Percentiles rank a stretch among this genome's conserved stretches.
Conservation (phyloP, 805 yeast species). For the Candida rishiriensis region DNA sequence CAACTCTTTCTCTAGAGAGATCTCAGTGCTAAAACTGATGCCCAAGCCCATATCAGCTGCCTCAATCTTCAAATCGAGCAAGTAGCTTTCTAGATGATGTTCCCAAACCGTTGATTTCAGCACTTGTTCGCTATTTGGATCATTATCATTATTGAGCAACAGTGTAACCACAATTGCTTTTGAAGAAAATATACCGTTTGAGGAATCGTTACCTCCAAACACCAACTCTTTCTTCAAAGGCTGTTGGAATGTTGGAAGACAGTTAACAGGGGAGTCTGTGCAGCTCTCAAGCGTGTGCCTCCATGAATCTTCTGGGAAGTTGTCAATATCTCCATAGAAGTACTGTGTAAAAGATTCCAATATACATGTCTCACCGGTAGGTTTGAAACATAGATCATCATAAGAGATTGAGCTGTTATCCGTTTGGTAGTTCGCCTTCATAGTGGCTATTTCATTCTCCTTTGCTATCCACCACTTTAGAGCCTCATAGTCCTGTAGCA, state of each 20-base stretch:
- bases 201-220: constrained; percentile 53
- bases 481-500: constrained; percentile 56
- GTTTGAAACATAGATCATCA: constrained; percentile 77
- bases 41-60: constrained; percentile 51
- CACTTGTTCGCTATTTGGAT: constrained; percentile 37
- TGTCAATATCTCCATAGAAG: constrained; percentile 58
- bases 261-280: constrained; percentile 77
- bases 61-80: constrained; percentile 40
- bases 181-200: constrained; percentile 48
- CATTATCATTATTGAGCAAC: constrained; percentile 53
- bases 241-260: constrained; percentile 87
- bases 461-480: constrained; percentile 87
- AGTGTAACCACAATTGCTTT: constrained; percentile 75
- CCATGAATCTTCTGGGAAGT: constrained; percentile 56
- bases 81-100: constrained; percentile 50
- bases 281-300: constrained; percentile 49
- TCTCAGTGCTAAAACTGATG: constrained; percentile 74
- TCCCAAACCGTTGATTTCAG: constrained; percentile 61
- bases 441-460: constrained; percentile 48
- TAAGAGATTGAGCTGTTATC: constrained; percentile 29
- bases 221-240: constrained; percentile 71
- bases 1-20: constrained; percentile 79
- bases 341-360: constrained; percentile 88
- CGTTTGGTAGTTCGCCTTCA: constrained; percentile 23
- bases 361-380: constrained; percentile 74